A percentile compares a stretch with the other conserved stretches of the same genome.
These are phyloP conservation scores for Colletotrichum viniferum DNA, from an alignment of 2,329 filamentous ascomycete genomes.

Conservation along the genomic window DNA sequence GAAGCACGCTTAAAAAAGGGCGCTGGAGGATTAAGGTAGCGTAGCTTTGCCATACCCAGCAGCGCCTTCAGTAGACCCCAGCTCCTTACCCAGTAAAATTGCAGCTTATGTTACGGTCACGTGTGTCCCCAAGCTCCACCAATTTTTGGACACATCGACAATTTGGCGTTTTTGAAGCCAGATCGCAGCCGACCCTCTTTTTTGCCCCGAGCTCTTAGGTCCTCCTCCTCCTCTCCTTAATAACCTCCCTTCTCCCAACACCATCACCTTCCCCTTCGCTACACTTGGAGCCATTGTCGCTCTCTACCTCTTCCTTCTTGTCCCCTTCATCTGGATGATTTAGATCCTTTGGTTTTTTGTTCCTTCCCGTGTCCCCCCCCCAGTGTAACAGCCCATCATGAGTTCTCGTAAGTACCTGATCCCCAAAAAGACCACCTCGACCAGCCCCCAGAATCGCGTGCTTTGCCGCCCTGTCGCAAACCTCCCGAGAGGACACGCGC, in stretches of 20 bases:
- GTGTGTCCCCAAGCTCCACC: slow-evolving; percentile 30
- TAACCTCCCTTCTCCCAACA: slow-evolving; percentile 32
- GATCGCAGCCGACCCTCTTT: slow-evolving; percentile 35
- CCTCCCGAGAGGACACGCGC: slow-evolving; percentile 12
- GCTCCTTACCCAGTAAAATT: neutral
- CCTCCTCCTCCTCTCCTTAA: slow-evolving; percentile 36
- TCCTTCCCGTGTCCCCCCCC: slow-evolving; percentile 30
- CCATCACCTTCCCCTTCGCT: slow-evolving; percentile 32
- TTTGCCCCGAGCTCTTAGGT: slow-evolving; percentile 26
- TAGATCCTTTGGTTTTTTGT: slow-evolving; percentile 30
- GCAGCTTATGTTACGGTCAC: slow-evolving; percentile 28
- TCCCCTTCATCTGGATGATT: slow-evolving; percentile 38
- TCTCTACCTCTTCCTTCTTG: slow-evolving; percentile 32
- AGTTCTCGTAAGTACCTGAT: slow-evolving; percentile 55
- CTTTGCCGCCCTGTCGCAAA: neutral
- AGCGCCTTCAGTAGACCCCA: neutral
- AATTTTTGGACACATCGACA: slow-evolving; percentile 51
- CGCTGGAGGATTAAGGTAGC: neutral
- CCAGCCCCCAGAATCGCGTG: slow-evolving; percentile 8
- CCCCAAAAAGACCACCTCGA: neutral
- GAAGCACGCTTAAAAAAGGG: neutral
- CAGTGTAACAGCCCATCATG: slow-evolving; percentile 47
- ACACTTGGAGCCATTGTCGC: slow-evolving; percentile 31
- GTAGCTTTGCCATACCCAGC: neutral
- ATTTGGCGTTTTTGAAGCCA: slow-evolving; percentile 47